Evolutionary conservation across 73 alveolate genomes (phyloP).

Genomic region (Paramecium biaurelia): DNA sequence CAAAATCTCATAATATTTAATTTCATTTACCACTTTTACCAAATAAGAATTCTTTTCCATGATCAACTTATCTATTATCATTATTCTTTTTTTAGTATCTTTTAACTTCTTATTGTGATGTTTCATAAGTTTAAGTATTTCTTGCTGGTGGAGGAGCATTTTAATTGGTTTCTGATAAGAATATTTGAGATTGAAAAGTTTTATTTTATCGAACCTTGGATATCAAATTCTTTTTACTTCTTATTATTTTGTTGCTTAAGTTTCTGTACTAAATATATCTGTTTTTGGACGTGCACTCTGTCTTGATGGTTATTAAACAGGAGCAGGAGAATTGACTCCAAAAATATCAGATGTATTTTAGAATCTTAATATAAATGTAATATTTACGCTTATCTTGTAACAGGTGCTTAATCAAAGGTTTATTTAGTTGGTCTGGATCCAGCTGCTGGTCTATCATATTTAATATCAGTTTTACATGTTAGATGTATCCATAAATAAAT

Average conservation of each 20-base stretch:
- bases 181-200: background rate
- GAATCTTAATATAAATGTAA: background rate
- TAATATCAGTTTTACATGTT: background rate
- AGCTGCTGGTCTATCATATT: slow-evolving; percentile 11
- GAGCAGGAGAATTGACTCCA: background rate
- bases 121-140: background rate
- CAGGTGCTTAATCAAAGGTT: slow-evolving; percentile 22
- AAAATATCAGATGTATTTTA: slow-evolving; percentile 22
- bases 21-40: slow-evolving; percentile 11
- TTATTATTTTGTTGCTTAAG: background rate
- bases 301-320: background rate
- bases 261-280: slow-evolving; percentile 33
- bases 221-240: background rate
- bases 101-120: slow-evolving; percentile 1
- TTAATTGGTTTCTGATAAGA: background rate
- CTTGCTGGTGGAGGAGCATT: background rate
- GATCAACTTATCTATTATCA: slow-evolving; percentile 10
- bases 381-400: background rate
- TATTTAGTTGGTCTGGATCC: slow-evolving; percentile 32
- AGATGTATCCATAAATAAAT: background rate
- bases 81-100: background rate
- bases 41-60: slow-evolving; percentile 36
- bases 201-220: slow-evolving; percentile 10
- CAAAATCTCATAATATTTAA: background rate
- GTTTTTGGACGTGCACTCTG: slow-evolving; percentile 11